These are phyloP conservation scores for Alnus rubra DNA, from an alignment of 306 rosid species.

Conservation along the genomic window DNA sequence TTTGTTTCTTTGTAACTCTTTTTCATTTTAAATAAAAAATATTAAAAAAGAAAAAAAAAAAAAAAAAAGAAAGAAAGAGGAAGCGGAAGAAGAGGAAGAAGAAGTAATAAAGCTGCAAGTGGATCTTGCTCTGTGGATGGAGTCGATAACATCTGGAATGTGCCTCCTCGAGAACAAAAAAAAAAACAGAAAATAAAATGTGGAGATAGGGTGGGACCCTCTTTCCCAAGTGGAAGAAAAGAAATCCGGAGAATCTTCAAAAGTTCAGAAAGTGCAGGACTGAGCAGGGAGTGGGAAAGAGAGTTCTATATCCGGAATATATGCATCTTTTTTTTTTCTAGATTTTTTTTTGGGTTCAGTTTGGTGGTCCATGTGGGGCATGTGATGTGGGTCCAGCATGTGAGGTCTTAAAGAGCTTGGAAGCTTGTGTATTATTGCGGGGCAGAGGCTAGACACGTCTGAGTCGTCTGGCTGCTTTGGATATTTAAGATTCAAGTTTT, in stretches of 20 bases:
- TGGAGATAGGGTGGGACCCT: constrained; percentile 3
- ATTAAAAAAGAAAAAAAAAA: too few relatives aligned
- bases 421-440: constrained; percentile 1
- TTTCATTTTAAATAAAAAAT: too few relatives aligned
- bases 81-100: too few relatives aligned
- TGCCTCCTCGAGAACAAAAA: neutral
- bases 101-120: neutral
- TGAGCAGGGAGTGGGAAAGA: neutral
- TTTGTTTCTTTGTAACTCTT: too few relatives aligned
- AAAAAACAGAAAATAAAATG: neutral
- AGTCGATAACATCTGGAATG: neutral
- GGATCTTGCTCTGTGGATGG: too few relatives aligned
- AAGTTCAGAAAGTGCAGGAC: neutral
- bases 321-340: neutral
- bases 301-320: neutral
- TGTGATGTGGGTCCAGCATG: too few relatives aligned
- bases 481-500: neutral
- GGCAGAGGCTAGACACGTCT: neutral
- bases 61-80: too few relatives aligned
- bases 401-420: neutral
- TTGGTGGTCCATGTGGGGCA: neutral
- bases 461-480: neutral
- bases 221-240: neutral
- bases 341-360: neutral
- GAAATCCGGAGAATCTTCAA: neutral